Conservation (phyloP, 2,329 filamentous ascomycete species). For the Aspergillus arachidicola region DNA sequence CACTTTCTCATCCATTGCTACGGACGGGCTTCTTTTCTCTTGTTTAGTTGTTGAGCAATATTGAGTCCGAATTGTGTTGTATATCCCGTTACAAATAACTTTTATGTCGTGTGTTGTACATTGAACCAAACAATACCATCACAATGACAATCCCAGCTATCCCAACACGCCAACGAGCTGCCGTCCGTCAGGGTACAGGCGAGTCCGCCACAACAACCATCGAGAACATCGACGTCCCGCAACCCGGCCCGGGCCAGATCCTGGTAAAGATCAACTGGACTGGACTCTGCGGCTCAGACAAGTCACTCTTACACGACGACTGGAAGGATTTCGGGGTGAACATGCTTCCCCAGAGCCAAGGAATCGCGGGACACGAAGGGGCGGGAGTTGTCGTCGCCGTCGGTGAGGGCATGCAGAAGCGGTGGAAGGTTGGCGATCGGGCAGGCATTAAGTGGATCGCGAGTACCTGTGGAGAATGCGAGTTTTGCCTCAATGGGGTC, state of each 20-base stretch:
- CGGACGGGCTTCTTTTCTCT: too few relatives aligned
- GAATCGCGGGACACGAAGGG: constrained; percentile 46
- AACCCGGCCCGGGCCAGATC: constrained; percentile 11
- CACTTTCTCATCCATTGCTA: neutral
- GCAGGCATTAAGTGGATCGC: constrained; percentile 26
- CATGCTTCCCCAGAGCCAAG: constrained; percentile 6
- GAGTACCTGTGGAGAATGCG: constrained; percentile 22
- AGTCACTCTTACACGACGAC: constrained; percentile 8
- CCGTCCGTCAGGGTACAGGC: constrained; percentile 4
- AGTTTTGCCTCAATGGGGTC: constrained; percentile 19
- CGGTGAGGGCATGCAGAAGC: constrained; percentile 27
- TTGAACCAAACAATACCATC: neutral
- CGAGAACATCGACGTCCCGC: neutral
- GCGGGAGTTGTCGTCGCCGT: constrained; percentile 44
- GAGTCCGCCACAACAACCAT: constrained; percentile 1
- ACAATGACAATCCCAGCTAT: constrained; percentile 5
- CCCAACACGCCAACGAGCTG: constrained; percentile 9
- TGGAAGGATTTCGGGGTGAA: constrained; percentile 7
- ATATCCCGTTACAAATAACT: neutral
- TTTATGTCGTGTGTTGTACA: too few relatives aligned
- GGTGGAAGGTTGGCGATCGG: constrained; percentile 27
- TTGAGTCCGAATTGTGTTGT: neutral
- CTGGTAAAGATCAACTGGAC: constrained; percentile 17
- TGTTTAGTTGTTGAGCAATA: neutral
- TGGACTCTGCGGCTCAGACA: constrained; percentile 15